These are phyloP conservation scores for Penicillium fimorum DNA, from an alignment of 495 filamentous ascomycete genomes.

Conservation along the genomic window DNA sequence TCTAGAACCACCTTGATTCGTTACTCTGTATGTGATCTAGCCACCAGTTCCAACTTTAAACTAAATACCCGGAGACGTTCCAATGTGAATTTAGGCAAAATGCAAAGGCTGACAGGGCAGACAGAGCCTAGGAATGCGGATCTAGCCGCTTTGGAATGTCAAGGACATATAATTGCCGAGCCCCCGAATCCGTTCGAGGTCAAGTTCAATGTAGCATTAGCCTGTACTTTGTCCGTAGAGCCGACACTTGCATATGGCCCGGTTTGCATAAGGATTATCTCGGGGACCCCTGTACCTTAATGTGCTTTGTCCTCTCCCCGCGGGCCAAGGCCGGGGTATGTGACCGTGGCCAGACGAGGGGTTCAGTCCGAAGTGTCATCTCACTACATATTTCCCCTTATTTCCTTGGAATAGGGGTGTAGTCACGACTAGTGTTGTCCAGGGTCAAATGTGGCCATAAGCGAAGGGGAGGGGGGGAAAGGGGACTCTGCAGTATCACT, in stretches of 20 bases:
- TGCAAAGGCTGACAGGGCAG: not conserved
- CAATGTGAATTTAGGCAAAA: slow-evolving; percentile 10
- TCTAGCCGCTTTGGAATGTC: not conserved
- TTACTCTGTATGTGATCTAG: not conserved
- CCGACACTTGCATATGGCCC: not conserved
- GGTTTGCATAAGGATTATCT: not conserved
- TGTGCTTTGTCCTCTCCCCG: not conserved
- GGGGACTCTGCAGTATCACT: too few relatives aligned
- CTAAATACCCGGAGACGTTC: slow-evolving; percentile 1
- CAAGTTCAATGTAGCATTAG: not conserved
- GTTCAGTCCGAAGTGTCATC: slow-evolving; percentile 1
- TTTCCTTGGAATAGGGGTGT: too few relatives aligned
- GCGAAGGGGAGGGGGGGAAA: too few relatives aligned
- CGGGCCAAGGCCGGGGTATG: slow-evolving; percentile 5
- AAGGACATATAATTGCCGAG: not conserved
- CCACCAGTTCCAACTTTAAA: not conserved
- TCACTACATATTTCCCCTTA: not conserved
- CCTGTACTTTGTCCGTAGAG: too few relatives aligned
- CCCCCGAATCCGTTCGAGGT: too few relatives aligned
- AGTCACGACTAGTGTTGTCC: too few relatives aligned
- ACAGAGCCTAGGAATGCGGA: not conserved
- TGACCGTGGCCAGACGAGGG: slow-evolving; percentile 4
- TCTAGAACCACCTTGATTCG: not conserved
- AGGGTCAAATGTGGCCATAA: too few relatives aligned
- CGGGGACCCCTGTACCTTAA: slow-evolving; percentile 2